phyloP scores from a whole-genome alignment of 2,329 filamentous ascomycete genomes.

The Hypoxylon sp. region DNA sequence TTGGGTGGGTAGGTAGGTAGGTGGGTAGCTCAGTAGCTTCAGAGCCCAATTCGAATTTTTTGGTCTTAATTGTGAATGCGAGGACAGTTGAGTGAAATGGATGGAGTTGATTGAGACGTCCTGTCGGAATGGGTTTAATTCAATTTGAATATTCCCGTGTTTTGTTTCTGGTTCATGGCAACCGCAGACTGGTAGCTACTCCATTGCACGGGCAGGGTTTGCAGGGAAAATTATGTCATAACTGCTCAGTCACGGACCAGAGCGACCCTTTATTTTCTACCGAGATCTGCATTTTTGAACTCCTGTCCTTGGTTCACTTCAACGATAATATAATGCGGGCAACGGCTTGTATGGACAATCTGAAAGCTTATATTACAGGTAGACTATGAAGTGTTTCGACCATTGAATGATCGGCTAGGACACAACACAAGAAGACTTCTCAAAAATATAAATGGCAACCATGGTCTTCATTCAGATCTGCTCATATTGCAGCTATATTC shows the following conservation, averaged over 20 bases:
- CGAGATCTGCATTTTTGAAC: no score
- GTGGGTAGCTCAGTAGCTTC: background rate
- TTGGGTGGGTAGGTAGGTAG: no score
- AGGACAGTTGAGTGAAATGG: background rate
- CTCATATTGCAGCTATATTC: slow-evolving; percentile 5
- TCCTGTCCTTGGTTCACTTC: no score
- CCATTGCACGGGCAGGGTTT: background rate
- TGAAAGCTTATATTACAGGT: no score
- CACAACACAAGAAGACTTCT: no score
- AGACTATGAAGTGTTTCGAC: no score
- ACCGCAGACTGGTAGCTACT: background rate
- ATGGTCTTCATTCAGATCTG: slow-evolving; percentile 4
- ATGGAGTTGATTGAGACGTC: background rate
- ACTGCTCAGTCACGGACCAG: slow-evolving; percentile 13
- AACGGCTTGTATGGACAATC: no score
- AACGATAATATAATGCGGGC: no score
- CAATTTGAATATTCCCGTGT: background rate
- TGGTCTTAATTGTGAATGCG: background rate
- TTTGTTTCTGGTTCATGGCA: background rate
- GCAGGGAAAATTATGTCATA: slow-evolving; percentile 30
- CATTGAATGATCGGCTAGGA: no score
- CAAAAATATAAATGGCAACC: slow-evolving; percentile 1
- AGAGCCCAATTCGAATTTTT: background rate
- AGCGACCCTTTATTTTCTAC: background rate
- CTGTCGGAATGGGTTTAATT: background rate